Conservation (phyloP, 2,329 filamentous ascomycete species). For the Fusarium sp. region DNA sequence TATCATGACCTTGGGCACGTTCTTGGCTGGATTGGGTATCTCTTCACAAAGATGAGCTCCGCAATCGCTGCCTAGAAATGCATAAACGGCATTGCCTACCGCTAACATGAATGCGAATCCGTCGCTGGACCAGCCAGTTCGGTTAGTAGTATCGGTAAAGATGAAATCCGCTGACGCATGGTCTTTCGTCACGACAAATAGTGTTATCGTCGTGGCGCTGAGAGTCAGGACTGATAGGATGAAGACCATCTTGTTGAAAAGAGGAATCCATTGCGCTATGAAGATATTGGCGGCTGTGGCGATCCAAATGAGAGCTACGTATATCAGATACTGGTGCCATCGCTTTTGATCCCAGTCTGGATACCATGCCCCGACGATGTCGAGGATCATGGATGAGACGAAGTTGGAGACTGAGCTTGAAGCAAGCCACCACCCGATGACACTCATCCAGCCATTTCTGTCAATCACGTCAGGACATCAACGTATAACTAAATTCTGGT, state of each 20-base stretch:
- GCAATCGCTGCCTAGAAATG: slow-evolving; percentile 36
- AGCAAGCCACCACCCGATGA: slow-evolving; percentile 37
- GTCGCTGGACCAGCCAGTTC: slow-evolving; percentile 26
- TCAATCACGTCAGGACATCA: accelerated
- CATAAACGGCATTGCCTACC: slow-evolving; percentile 25
- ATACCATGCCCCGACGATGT: slow-evolving; percentile 45
- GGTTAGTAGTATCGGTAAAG: slow-evolving; percentile 23
- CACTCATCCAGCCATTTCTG: slow-evolving; percentile 36
- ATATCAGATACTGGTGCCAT: slow-evolving; percentile 77
- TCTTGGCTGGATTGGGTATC: slow-evolving; percentile 38
- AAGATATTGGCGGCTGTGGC: slow-evolving; percentile 73
- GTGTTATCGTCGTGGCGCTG: slow-evolving; percentile 14
- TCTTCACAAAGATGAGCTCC: slow-evolving; percentile 41
- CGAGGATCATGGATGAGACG: slow-evolving; percentile 36
- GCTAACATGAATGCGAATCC: slow-evolving; percentile 31
- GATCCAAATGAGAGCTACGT: slow-evolving; percentile 67
- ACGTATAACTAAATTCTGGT: accelerated
- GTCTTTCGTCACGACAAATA: slow-evolving; percentile 13
- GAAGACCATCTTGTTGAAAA: slow-evolving; percentile 31
- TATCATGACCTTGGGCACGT: slow-evolving; percentile 38
- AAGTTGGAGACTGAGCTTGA: slow-evolving; percentile 39
- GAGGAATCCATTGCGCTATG: slow-evolving; percentile 43
- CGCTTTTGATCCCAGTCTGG: slow-evolving; percentile 63
- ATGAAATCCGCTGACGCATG: slow-evolving; percentile 18
- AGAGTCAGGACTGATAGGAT: slow-evolving; percentile 16